Evolutionary conservation across 371 early-diverging fungal species (phyloP).

Genomic region (Parasitella parasitica): DNA sequence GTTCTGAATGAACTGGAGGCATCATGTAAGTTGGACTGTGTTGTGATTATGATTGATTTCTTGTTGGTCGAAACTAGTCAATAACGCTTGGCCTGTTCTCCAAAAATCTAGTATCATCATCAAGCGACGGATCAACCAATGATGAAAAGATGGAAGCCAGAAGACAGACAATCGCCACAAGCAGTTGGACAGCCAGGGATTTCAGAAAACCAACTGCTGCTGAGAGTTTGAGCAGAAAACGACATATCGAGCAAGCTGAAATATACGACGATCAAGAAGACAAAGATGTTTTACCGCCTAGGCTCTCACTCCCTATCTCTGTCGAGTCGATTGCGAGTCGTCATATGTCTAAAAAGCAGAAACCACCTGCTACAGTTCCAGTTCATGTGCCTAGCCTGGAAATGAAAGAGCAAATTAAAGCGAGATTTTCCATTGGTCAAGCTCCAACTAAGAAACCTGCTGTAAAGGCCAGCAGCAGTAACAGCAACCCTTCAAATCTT

Average conservation of each 20-base stretch:
- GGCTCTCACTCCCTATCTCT: slow-evolving; percentile 16
- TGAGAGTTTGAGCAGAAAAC: neutral
- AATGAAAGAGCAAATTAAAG: slow-evolving; percentile 39
- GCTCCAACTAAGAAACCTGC: neutral
- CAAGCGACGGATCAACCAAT: neutral
- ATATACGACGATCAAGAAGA: neutral
- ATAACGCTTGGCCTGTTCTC: too few relatives aligned
- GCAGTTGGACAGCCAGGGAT: slow-evolving; percentile 5
- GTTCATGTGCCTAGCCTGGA: slow-evolving; percentile 18
- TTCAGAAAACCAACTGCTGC: neutral
- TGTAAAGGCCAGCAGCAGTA: neutral
- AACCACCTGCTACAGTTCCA: neutral
- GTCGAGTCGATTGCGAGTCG: slow-evolving; percentile 7
- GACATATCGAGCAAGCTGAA: slow-evolving; percentile 3
- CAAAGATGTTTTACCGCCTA: neutral
- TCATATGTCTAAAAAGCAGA: neutral
- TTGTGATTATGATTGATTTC: neutral
- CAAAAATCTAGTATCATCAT: slow-evolving; percentile 1
- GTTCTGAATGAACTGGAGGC: neutral
- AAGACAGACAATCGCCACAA: slow-evolving; percentile 13
- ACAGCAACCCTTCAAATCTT: neutral
- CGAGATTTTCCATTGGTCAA: slow-evolving; percentile 34
- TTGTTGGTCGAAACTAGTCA: neutral
- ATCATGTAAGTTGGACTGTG: slow-evolving; percentile 5
- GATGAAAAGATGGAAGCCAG: slow-evolving; percentile 3